Evolutionary conservation across 1,284 basidiomycete species (phyloP), one percentile per base, ranked within the genome.

Genomic region (Tylopilus microsporus): DNA sequence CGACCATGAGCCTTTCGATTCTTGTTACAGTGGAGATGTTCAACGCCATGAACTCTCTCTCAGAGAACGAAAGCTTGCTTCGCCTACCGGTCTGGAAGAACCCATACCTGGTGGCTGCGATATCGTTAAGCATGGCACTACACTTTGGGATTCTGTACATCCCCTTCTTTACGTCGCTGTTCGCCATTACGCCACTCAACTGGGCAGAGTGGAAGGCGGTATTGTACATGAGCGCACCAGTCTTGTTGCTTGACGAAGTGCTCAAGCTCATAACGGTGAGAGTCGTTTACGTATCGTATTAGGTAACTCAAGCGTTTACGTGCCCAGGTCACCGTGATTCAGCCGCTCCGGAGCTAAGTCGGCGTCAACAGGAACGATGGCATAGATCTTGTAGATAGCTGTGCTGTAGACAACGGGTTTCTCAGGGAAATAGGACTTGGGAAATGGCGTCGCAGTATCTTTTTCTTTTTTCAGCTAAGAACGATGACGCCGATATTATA

Each of bases 21-120:
- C 81, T 97, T 56, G 94, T 97, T 54, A 90, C 87, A 13, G 83
- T 99, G 57, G 97, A 99, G 77, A 99, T 99, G 97, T 94, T 98
- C 79, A 99, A 99, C 77, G 96, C 96, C 21, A 94, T 97, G 86
- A 98, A 98, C 75, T 98, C 95, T 56, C 80, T 99, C 42, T 94
- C 91, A n/a, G 97, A 99, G 77, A 97, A 97, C 73, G 96, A 98
- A 77, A 93, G 89, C 63, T 75, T 99, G 63, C 75, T 99, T 52
- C 83, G 83, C 21, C 79, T 98, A 49, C 94, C 96, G 2, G 75
- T 97, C 18, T 97, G 95, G 94, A 89, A 87, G 73, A 99, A 99
- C 73, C 86, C 85, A 57, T 97, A 89, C 81, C 84, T 99, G 25
- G 91, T 95, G 52, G 91, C 74, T 19, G 92, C 93, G 16, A 94